phyloP scores from a whole-genome alignment of 495 filamentous ascomycete species.

The Aspergillus sparsus region DNA sequence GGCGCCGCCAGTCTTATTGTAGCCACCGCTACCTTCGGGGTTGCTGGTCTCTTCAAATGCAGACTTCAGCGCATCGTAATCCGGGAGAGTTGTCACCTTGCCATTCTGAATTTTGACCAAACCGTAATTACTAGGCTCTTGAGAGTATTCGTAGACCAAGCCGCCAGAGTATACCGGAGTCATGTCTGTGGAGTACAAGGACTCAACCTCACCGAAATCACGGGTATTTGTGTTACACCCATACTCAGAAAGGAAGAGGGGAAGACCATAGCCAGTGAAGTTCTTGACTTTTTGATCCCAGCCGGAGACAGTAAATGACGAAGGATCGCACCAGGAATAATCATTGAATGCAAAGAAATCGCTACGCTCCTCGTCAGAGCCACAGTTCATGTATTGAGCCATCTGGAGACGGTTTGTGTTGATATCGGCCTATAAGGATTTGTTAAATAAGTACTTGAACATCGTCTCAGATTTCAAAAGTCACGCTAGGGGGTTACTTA shows the following conservation, averaged over 20 bases:
- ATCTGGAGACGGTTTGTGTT: conserved; percentile 84
- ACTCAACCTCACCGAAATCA: conserved; percentile 74
- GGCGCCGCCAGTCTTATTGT: conserved; percentile 64
- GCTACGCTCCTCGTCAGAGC: conserved; percentile 76
- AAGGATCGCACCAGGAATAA: conserved; percentile 94
- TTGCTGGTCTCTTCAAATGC: conserved; percentile 63
- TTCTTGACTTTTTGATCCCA: conserved; percentile 92
- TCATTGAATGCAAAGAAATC: conserved; percentile 99
- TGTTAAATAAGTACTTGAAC: conserved; percentile 4
- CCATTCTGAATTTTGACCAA: conserved; percentile 68
- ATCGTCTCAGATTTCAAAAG: conserved; percentile 32
- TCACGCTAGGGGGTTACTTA: conserved; percentile 18
- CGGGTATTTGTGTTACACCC: conserved; percentile 83
- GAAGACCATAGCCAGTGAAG: conserved; percentile 86
- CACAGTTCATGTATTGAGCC: conserved; percentile 94
- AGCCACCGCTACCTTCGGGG: conserved; percentile 76
- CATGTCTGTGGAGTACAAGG: conserved; percentile 85
- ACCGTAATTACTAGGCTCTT: conserved; percentile 75
- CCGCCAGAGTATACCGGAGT: conserved; percentile 91
- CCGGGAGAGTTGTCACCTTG: conserved; percentile 55
- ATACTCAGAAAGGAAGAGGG: conserved; percentile 94
- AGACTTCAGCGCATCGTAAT: conserved; percentile 67
- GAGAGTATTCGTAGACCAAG: conserved; percentile 91
- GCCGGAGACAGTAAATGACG: conserved; percentile 72
- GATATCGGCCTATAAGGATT: conserved; percentile 57